Base-by-base conservation (phyloP, 306 rosid species). In the Acmispon strigosus region DNA sequence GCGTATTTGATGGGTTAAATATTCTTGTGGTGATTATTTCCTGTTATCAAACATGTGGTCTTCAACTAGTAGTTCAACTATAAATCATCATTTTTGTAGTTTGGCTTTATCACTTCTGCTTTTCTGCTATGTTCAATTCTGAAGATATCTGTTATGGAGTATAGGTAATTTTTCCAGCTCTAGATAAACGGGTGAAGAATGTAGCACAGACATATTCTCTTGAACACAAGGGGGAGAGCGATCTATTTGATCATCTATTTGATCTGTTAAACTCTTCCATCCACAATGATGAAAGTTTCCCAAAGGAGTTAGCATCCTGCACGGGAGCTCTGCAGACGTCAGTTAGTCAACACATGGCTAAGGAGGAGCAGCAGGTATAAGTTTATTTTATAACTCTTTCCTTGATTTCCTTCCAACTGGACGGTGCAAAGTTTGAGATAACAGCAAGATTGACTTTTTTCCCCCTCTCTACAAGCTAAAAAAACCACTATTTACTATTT, bases 151-250 rank as follows among this genome's bases (percentile, higher is more conserved):
- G 34, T 34, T 77, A 45, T 82, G 80, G 36, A 67, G 70, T 85
- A 78, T 84, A 94, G 99, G 99, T 94, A 47, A 89, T 94, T 61
- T 94, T 94, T 78, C 95, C 99, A 15, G 96, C 99, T 56, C 89
- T 94, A 74, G 99, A 91, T 81, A 91, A 83, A 66, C 97, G 99
- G 39, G 99, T 94, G 84, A 94, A 94, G 92, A 94, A 94, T 68
- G 99, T 94, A 10, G 97, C 97, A 62, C 96, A 85, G n/a, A 89
- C 99, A 11, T 94, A 94, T 85, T 94, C 99, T 19, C 99, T 94
- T 16, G 99, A 94, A 65, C 99, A 94, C 85, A 84, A 89, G 83
- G 92, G 97, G 19, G 97, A 94, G 79, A 91, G 86, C 62, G 74
- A 89, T 84, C 91, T 94, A 41, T 91, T 94, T 69, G 88, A 91